Evolutionary conservation across 768 basidiomycete species (phyloP).

Genomic region (Podaxis sp.): DNA sequence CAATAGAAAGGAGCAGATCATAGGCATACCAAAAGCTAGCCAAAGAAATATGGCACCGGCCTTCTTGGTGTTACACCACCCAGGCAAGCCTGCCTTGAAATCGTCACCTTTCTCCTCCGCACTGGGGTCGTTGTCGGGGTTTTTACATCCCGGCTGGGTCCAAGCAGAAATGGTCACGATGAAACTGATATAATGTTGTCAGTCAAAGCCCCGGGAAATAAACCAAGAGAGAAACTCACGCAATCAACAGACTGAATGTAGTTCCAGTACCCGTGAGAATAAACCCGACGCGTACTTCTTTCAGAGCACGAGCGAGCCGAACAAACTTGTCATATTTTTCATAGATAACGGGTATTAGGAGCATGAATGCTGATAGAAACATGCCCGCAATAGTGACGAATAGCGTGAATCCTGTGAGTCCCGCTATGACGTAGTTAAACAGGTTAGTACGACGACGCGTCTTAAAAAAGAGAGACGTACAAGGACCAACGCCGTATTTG

Average conservation of each 20-base stretch:
- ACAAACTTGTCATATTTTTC: slow-evolving; percentile 84
- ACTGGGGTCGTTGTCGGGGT: slow-evolving; percentile 79
- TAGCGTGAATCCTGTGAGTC: slow-evolving; percentile 81
- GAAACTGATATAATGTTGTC: slow-evolving; percentile 42
- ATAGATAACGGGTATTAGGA: slow-evolving; percentile 76
- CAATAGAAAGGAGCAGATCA: not conserved
- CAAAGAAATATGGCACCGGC: slow-evolving; percentile 90
- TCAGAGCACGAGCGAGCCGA: slow-evolving; percentile 75
- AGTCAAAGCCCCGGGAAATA: slow-evolving; percentile 9
- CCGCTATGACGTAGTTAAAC: slow-evolving; percentile 49
- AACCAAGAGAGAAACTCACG: slow-evolving; percentile 46
- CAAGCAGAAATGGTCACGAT: slow-evolving; percentile 80
- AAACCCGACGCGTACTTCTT: slow-evolving; percentile 80
- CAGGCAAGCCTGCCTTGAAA: slow-evolving; percentile 65
- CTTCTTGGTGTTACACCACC: slow-evolving; percentile 93
- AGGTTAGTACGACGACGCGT: slow-evolving; percentile 17
- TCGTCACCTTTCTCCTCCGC: slow-evolving; percentile 56
- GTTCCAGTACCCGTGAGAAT: slow-evolving; percentile 76
- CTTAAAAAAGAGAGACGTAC: slow-evolving; percentile 45
- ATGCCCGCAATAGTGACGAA: slow-evolving; percentile 77
- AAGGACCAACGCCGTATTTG: slow-evolving; percentile 80
- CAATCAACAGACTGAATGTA: slow-evolving; percentile 66
- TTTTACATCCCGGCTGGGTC: slow-evolving; percentile 88
- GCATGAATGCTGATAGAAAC: slow-evolving; percentile 68
- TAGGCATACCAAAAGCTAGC: slow-evolving; percentile 68